phyloP scores from a whole-genome alignment of 805 yeast genomes.

The Pichia rugopelliculosa region DNA sequence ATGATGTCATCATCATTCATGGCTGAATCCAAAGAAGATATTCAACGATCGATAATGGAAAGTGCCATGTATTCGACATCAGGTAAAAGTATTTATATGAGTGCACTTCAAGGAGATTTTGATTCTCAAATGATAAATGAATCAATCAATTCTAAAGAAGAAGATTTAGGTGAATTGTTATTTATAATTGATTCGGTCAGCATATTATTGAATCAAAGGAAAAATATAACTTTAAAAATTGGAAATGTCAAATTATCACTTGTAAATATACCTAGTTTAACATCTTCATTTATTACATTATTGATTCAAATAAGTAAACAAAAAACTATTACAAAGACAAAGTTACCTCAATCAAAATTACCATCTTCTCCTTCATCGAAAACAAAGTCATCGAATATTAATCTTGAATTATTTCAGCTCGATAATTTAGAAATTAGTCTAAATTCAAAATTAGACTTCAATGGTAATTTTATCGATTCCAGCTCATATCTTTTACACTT shows the following conservation, averaged over 20 bases:
- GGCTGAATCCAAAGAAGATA: constrained; percentile 24
- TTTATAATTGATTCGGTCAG: constrained; percentile 1
- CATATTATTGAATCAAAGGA: constrained; percentile 4
- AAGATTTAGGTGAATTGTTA: neutral
- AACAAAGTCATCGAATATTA: constrained; percentile 12
- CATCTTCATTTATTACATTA: constrained; percentile 31
- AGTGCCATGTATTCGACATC: constrained; percentile 62
- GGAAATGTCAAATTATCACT: constrained; percentile 37
- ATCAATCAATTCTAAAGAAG: neutral
- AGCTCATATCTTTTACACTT: constrained; percentile 24
- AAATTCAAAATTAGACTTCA: constrained; percentile 36
- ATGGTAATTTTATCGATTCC: constrained; percentile 37
- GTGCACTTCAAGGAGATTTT: constrained; percentile 55
- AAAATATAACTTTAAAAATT: constrained; percentile 33
- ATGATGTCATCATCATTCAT: constrained; percentile 31
- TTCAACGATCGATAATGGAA: constrained; percentile 34
- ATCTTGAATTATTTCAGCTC: constrained; percentile 35
- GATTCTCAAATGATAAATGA: constrained; percentile 17
- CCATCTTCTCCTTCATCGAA: constrained; percentile 1
- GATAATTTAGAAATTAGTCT: constrained; percentile 34
- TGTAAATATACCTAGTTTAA: constrained; percentile 35
- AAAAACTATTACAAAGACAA: constrained; percentile 1
- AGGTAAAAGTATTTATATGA: constrained; percentile 66
- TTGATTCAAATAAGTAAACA: constrained; percentile 27
- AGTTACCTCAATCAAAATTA: neutral